These are phyloP conservation scores for Schwanniomyces pseudopolymorphus DNA, from an alignment of 805 yeast species.

Conservation along the genomic window DNA sequence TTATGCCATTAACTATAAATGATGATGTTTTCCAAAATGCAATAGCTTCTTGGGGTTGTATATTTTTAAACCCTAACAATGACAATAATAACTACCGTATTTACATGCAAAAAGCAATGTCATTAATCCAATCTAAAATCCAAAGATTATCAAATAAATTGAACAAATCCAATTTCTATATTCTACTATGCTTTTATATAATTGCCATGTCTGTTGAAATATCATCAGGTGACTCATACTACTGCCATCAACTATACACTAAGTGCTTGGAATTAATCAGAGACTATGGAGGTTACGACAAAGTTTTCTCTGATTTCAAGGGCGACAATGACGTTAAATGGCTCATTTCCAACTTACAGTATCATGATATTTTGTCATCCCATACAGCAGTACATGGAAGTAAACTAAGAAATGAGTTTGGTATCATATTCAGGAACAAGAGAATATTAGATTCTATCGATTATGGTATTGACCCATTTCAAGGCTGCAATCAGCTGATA, in stretches of 20 bases:
- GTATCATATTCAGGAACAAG: conserved; percentile 8
- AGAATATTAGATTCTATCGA: conserved; percentile 7
- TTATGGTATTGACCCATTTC: conserved; percentile 26
- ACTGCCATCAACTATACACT: not conserved
- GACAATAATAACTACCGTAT: not conserved
- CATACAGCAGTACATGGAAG: conserved; percentile 15
- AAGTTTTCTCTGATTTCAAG: conserved; percentile 11
- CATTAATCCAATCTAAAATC: not conserved
- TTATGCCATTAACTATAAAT: not conserved
- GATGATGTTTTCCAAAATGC: not conserved
- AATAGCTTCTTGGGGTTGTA: not conserved
- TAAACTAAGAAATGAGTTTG: conserved; percentile 11
- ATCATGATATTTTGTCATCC: conserved; percentile 18
- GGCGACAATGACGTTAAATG: conserved; percentile 15
- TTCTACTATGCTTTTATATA: not conserved
- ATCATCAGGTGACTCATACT: not conserved
- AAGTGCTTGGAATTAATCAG: conserved; percentile 7
- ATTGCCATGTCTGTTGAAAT: not conserved
- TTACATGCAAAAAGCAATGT: not conserved
- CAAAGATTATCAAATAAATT: too few relatives aligned
- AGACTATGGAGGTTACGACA: conserved; percentile 15
- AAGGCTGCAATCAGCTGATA: conserved; percentile 20
- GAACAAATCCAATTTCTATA: not conserved
- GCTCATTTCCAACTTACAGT: conserved; percentile 17
- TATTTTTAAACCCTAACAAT: not conserved